Conservation (phyloP, 129 eudicot genomes). For the Lactuca sativa region DNA sequence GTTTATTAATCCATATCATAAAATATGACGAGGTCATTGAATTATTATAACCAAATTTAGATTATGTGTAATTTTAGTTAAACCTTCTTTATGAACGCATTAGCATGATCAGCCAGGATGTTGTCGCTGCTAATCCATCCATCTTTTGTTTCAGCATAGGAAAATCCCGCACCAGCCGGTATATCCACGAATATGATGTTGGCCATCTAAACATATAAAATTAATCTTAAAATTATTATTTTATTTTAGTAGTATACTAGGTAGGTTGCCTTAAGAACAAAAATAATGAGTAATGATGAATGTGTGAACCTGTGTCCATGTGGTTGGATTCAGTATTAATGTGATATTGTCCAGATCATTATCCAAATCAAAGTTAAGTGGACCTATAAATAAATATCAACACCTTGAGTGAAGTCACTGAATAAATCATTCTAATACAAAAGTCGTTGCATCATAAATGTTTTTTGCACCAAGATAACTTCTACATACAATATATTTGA, state of each 20-base stretch:
- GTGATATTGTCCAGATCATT: not conserved
- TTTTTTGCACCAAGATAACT: too few relatives aligned
- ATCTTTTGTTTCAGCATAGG: conserved; percentile 1
- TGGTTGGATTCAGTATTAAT: not conserved
- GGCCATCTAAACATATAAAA: not conserved
- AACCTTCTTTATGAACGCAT: conserved; percentile 16
- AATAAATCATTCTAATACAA: too few relatives aligned
- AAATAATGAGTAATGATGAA: not conserved
- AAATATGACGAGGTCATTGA: too few relatives aligned
- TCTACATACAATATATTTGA: too few relatives aligned
- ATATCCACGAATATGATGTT: conserved; percentile 13
- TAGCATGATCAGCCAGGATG: not conserved
- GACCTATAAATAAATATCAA: not conserved
- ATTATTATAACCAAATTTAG: not conserved
- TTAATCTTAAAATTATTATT: too few relatives aligned
- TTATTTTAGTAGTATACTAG: too few relatives aligned
- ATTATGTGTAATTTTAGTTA: not conserved
- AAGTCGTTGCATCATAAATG: too few relatives aligned
- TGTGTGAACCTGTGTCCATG: conserved; percentile 12
- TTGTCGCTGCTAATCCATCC: conserved; percentile 10
- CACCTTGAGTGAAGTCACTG: too few relatives aligned
- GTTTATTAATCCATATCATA: too few relatives aligned
- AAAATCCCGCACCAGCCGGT: conserved; percentile 21
- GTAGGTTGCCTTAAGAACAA: not conserved
- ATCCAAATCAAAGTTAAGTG: not conserved